Evolutionary conservation across 2,329 filamentous ascomycete species (phyloP), one percentile per base, ranked within the genome.

Genomic region (Emmonsiellopsis sp.): DNA sequence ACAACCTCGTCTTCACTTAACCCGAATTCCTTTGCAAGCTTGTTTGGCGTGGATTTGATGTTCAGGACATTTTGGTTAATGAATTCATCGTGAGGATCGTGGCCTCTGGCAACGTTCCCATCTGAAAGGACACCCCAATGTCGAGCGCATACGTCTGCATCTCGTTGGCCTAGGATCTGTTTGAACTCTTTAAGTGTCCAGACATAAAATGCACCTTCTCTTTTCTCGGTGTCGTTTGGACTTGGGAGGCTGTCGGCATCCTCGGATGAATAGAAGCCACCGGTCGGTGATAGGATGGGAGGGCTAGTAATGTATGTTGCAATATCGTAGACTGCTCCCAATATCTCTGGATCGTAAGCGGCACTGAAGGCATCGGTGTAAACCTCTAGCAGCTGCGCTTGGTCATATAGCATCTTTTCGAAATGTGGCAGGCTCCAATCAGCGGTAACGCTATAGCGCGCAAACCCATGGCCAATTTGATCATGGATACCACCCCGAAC

Each of bases 401-500:
- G 95, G 65, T 97, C 93, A 52, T 89, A 90, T 8, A 96, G 80
- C 80, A 97, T 90, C 75, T 97, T 97, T 73, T 98, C 93, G 62
- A 97, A 98, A 67, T 95, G 91, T 9, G 93, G 93, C 46, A 97
- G 75, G 58, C 86, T 88, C 93, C 93, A 98, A 70, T 97, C 88
- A 11, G 83, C 76, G 0, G 92, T 97, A 7, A 95, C 86, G 11
- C 89, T 95, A 67, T 95, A 96, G 50, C 92, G 82, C 38, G 86
- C 82, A 62, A 90, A 89, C 6, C 88, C 87, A 64, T 87, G 81
- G 43, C 87, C 87, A 56, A 92, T 80, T 57, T 88, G 85, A 62
- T 90, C 87, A 57, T 87, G 80, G 51, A 87, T 83, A 11, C 83
- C 85, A 16, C 85, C 84, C 48, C 81, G 79, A 13, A 81, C 81